Evolutionary conservation across 108 stramenopile species (phyloP).

Genomic region (Discostella pseudostelligera): DNA sequence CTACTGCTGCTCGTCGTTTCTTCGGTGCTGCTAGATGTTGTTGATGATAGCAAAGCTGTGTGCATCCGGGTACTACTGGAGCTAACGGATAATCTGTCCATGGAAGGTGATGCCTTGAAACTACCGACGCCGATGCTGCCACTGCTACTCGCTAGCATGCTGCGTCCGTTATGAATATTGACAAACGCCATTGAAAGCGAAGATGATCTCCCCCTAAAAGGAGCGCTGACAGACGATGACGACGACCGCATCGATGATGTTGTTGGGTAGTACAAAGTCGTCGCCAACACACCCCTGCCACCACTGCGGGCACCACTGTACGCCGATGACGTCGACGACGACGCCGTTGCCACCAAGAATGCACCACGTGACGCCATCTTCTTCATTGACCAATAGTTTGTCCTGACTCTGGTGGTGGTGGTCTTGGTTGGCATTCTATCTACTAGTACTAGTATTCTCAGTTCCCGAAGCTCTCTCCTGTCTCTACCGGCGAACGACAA

Average conservation of each 20-base stretch:
- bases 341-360: conserved; percentile 22
- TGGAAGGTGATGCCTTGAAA: neutral
- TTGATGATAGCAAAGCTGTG: no score
- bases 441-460: neutral
- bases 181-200: no score
- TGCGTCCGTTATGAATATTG: neutral
- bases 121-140: neutral
- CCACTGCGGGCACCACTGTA: neutral
- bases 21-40: neutral
- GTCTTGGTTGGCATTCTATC: neutral
- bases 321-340: conserved; percentile 9
- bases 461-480: no score
- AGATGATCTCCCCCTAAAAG: no score
- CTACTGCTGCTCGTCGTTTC: neutral
- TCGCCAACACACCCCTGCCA: neutral
- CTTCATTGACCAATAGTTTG: conserved; percentile 18
- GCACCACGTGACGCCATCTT: conserved; percentile 49
- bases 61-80: no score
- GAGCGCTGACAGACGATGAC: no score
- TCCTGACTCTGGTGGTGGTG: conserved; percentile 9
- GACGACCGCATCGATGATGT: no score
- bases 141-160: conserved; percentile 19
- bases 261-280: neutral
- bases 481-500: no score
- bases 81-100: no score